Evolutionary conservation across 306 rosid species (phyloP).

Genomic region (Medicago lupulina): DNA sequence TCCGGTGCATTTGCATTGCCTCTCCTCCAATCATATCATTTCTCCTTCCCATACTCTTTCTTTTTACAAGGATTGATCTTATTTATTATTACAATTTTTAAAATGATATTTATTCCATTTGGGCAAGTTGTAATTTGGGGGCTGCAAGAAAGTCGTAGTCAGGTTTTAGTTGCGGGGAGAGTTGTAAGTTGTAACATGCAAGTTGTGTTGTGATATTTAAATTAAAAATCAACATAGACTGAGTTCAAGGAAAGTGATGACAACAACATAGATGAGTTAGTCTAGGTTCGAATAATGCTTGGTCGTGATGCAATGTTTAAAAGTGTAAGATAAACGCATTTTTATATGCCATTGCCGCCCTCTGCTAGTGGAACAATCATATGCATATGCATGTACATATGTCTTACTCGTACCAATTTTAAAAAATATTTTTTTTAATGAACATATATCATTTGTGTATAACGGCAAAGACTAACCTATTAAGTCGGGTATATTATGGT

Average conservation of each 20-base stretch:
- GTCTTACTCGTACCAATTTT: no score
- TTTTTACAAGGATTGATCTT: background rate
- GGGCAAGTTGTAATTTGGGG: constrained; percentile 35
- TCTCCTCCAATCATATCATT: constrained; percentile 28
- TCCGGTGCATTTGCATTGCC: no score
- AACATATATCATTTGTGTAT: no score
- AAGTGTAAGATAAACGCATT: background rate
- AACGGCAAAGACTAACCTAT: no score
- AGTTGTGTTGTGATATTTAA: constrained; percentile 30
- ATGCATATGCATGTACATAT: no score
- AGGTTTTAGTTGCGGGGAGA: constrained; percentile 32
- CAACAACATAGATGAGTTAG: background rate
- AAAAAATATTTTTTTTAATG: no score
- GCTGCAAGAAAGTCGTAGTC: constrained; percentile 8
- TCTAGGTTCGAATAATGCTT: constrained; percentile 34
- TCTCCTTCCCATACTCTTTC: background rate
- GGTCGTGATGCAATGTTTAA: background rate
- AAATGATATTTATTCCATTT: background rate
- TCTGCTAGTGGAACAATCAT: background rate
- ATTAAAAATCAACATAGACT: constrained; percentile 2
- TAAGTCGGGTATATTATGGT: no score
- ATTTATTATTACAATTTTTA: background rate
- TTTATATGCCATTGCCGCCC: constrained; percentile 36
- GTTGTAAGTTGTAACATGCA: constrained; percentile 35
- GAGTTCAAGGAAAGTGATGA: constrained; percentile 30